Base-by-base conservation (phyloP, 345 rosid genomes). In the Turritis glabra region DNA sequence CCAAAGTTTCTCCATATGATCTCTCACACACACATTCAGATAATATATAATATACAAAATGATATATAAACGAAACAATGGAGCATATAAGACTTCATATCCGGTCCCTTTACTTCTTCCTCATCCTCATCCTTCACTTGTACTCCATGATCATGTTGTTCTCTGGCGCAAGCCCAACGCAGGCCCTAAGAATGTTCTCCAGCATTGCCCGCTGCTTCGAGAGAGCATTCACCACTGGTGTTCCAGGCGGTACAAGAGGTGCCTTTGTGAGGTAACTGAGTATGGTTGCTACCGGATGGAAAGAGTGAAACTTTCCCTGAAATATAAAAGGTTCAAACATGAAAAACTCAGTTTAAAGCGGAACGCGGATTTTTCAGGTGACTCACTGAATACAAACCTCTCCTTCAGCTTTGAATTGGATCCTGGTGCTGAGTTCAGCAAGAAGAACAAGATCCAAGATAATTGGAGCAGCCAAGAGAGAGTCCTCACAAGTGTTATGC, bases 71-170 rank as follows among this genome's bases (percentile, higher is more conserved):
- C 3, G 30, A 68, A 67, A 43, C 56, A 76, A 53, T 60, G 10
- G 54, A 56, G 53, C 61, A 48, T 37, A 40, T 8, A 40, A 64
- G 17, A 40, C 55, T 51, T 60, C 77, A 53, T 68, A 57, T 64
- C 63, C 79, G 51, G 48, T 54, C 71, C 63, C 32, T 46, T 23
- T 38, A 30, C 69, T 38, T 56, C 22, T 12, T 40, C 19, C 5
- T 19, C 67, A 7, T 18, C 13, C 0, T 87, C 87, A 6, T 56
- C 37, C 41, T 47, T 75, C 68, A 92, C 83, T 92, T 95, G 89
- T 92, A 95, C 55, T 95, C 99, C 86, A 95, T 76, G 71, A 92
- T 95, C 99, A 95, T 95, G 88, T 95, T 92, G 82, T 92, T 95
- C 84, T 95, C 99, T 0, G 98, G 98, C 2, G 98, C 89, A 84